Base-by-base conservation (phyloP, 1,139 yeast genomes). In the Magnusiomyces suaveolens region DNA sequence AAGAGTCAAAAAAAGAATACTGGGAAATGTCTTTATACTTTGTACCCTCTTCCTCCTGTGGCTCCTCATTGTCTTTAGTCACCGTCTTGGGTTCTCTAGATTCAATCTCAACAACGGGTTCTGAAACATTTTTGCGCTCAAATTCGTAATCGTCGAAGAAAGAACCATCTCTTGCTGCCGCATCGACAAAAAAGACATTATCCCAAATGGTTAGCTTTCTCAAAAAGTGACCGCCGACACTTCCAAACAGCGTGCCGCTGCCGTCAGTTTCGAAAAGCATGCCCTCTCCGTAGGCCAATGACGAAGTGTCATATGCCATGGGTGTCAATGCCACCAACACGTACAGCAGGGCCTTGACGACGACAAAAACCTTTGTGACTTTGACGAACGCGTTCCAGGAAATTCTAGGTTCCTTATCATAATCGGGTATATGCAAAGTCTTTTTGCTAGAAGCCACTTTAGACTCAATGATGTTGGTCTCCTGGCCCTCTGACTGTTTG, bases 161-260 rank as follows among this genome's bases (percentile, higher is more conserved):
- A 23, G 47, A 43, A 4, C n/a, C 48, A 0, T 77, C 81, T 29
- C 78, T 69, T 21, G 70, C 66, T 43, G 85, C 80, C 50, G 82
- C 65, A 51, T 82, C 80, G 26, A 79, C 69, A 64, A 86, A 89
- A 68, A 84, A 88, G 0, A 89, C 95, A 1, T 84, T 77, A 67
- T 92, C 98, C 97, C 97, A 90, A 4, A 83, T 76, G 36, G 86
- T 72, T 8, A 87, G 72, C 57, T 81, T 80, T 49, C 79, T 73
- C 1, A 74, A 43, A 43, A 50, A 57, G 32, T 64, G 57, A 4
- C 56, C 54, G 3, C 57, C 32, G 33, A 47, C 18, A 16, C 47
- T 39, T 33, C 52, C 29, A 20, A 48, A 23, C 12, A 47, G 16
- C n/a, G 50, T n/a, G 51, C 25, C 43, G 33, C 38, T 16, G 52